Conservation (phyloP, 1,284 basidiomycete species). For the Malassezia equina region DNA sequence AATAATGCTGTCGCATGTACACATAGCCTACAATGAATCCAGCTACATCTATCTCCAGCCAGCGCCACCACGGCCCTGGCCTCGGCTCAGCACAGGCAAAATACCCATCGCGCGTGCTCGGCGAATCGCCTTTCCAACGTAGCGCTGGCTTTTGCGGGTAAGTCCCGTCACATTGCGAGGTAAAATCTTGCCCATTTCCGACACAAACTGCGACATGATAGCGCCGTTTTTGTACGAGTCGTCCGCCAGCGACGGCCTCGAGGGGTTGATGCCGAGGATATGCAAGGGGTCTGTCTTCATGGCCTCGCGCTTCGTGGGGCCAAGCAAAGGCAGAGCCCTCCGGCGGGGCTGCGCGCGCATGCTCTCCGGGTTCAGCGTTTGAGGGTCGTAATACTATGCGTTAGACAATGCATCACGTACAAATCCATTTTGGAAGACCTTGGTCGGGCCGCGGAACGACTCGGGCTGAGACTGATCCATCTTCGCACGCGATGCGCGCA, state of each 20-base stretch:
- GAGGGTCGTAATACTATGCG: slow-evolving; percentile 31
- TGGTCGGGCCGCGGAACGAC: slow-evolving; percentile 5
- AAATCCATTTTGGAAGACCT: slow-evolving; percentile 12
- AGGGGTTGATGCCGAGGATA: slow-evolving; percentile 45
- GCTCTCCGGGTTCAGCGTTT: slow-evolving; percentile 20
- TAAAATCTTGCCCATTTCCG: slow-evolving; percentile 76
- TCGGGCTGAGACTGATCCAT: not conserved
- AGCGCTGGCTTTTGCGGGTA: slow-evolving; percentile 70
- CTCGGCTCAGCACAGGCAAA: slow-evolving; percentile 54
- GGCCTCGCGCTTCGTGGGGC: slow-evolving; percentile 28
- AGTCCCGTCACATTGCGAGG: slow-evolving; percentile 62
- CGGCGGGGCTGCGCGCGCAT: slow-evolving; percentile 19
- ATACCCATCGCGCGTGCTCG: slow-evolving; percentile 87
- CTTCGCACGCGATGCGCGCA: not conserved
- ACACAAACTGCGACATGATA: slow-evolving; percentile 62
- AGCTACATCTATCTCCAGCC: slow-evolving; percentile 11
- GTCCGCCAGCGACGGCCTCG: slow-evolving; percentile 38
- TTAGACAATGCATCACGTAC: not conserved
- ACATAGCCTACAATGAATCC: not conserved
- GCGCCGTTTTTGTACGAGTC: slow-evolving; percentile 59
- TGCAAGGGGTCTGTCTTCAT: slow-evolving; percentile 54
- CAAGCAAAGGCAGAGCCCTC: slow-evolving; percentile 24
- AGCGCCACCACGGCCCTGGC: slow-evolving; percentile 16
- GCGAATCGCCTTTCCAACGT: slow-evolving; percentile 74
- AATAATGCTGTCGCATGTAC: slow-evolving; percentile 1